A percentile compares a stretch with the other conserved stretches of the same genome.
Evolutionary conservation across 2,329 filamentous ascomycete species (phyloP).

Genomic region (Alternaria gansuensis): DNA sequence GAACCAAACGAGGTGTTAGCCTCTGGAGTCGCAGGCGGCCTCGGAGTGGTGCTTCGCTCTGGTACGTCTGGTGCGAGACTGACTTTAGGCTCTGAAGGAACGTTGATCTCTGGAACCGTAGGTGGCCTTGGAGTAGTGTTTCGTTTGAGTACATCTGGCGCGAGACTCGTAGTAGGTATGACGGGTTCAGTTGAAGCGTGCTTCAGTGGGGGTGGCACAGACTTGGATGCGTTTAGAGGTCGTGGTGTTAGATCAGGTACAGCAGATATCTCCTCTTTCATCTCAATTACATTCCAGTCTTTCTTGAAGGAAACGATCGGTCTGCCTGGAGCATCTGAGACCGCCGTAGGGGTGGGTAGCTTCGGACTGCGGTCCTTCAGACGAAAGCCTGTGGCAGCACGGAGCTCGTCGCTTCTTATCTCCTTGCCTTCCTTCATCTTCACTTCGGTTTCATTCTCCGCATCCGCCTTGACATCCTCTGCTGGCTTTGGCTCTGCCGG

Average conservation of each 20-base stretch:
- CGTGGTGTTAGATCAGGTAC: constrained; percentile 33
- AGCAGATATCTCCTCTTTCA: constrained; percentile 62
- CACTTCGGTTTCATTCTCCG: constrained; percentile 47
- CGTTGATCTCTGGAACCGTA: constrained; percentile 48
- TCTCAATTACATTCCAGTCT: constrained; percentile 80
- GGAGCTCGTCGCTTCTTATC: constrained; percentile 85
- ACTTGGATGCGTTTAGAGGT: constrained; percentile 29
- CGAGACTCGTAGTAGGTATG: constrained; percentile 63
- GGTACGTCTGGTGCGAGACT: constrained; percentile 55
- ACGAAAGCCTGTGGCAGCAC: constrained; percentile 87
- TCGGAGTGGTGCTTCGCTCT: constrained; percentile 28
- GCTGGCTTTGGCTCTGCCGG: constrained; percentile 49
- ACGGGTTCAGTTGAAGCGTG: constrained; percentile 54
- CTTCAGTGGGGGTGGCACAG: constrained; percentile 39
- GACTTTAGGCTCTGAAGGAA: constrained; percentile 59
- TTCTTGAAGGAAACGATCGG: constrained; percentile 97
- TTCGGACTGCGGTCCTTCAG: constrained; percentile 86
- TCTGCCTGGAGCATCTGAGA: constrained; percentile 87
- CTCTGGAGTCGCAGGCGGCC: constrained; percentile 39
- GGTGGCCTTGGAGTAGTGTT: constrained; percentile 25
- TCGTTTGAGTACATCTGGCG: constrained; percentile 46
- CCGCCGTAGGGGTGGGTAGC: constrained; percentile 85
- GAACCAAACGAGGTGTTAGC: constrained; percentile 41
- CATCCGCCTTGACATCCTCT: constrained; percentile 39
- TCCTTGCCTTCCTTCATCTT: constrained; percentile 81